Evolutionary conservation across 192 early-diverging fungal species (phyloP), one percentile per base, ranked within the genome.

Genomic region (Gigaspora rosea): DNA sequence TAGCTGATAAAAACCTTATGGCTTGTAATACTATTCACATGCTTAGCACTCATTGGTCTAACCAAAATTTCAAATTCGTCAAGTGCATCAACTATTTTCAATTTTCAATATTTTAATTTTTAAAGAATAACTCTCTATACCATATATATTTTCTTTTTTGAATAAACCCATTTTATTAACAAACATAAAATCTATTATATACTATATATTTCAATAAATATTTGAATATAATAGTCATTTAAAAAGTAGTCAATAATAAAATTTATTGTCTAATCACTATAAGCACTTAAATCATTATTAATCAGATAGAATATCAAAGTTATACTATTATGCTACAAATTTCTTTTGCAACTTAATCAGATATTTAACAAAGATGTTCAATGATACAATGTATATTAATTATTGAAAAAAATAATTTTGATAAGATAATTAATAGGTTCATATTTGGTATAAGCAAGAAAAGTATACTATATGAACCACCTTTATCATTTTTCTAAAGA

Each of bases 1-100:
- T n/a, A n/a, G n/a, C n/a, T n/a, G n/a, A n/a, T n/a, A n/a, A n/a
- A n/a, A n/a, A n/a, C n/a, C n/a, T n/a, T n/a, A n/a, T n/a, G n/a
- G n/a, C n/a, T n/a, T n/a, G n/a, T n/a, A n/a, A n/a, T n/a, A n/a
- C 75, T 63, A 76, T 56, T 76, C 75, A 67, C 75, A 67, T 11
- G 63, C n/a, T 46, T 64, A 4, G 27, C 12, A 46, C 75, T 76
- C 75, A 76, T 41, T 7, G 75, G 59, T 22, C 75, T 50, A 8
- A 76, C 75, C 46, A 67, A 8, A 22, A 76, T 63, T 36, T 54
- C 27, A 76, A 20, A 76, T 16, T 74, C 49, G 1, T 47, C 35
- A 15, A 16, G 4, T 41, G 3, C 48, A 48, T 58, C 20, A n/a
- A 33, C 4, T n/a, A 35, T n/a, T 20, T 46, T 48, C 47, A 52